phyloP scores from a whole-genome alignment of 208 protist species.

The Trypanosoma rangeli region DNA sequence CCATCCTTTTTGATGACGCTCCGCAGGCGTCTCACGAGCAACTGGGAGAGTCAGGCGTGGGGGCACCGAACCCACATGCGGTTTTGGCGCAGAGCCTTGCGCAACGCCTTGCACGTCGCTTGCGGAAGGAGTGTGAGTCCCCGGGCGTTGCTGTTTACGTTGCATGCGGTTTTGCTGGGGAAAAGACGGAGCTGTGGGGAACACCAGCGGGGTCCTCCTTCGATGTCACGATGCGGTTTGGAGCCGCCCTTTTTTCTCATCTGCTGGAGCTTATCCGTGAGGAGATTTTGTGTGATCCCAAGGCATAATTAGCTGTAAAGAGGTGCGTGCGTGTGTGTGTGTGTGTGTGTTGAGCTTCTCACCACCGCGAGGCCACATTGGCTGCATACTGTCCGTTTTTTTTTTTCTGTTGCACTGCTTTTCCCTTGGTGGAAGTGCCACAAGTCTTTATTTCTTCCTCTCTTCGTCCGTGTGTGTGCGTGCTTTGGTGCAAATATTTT shows the following conservation, averaged over 20 bases:
- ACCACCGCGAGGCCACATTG: too few species aligned
- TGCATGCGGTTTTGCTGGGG: conserved; percentile 49
- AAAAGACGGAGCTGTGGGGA: conserved; percentile 46
- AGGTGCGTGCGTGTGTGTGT: too few species aligned
- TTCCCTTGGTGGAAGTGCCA: background rate
- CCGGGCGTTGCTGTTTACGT: conserved; percentile 41
- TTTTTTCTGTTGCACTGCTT: background rate
- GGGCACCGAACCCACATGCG: conserved; percentile 30
- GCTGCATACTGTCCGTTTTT: too few species aligned
- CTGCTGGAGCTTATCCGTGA: conserved; percentile 32
- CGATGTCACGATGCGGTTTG: conserved; percentile 52
- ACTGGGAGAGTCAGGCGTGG: background rate
- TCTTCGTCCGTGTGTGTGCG: background rate
- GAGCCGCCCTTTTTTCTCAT: conserved; percentile 34
- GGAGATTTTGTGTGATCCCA: conserved; percentile 1
- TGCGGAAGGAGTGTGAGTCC: conserved; percentile 19
- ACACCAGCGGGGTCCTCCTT: conserved; percentile 46
- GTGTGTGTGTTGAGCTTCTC: too few species aligned
- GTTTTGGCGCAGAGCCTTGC: conserved; percentile 45
- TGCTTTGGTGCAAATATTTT: too few species aligned
- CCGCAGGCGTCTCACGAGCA: conserved; percentile 1
- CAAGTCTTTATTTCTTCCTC: background rate
- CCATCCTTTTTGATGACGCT: conserved; percentile 35
- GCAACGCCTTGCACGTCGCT: conserved; percentile 38
- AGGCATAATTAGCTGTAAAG: too few species aligned